Evolutionary conservation across 1,284 basidiomycete species (phyloP).

Genomic region (Ganoderma meredithae): DNA sequence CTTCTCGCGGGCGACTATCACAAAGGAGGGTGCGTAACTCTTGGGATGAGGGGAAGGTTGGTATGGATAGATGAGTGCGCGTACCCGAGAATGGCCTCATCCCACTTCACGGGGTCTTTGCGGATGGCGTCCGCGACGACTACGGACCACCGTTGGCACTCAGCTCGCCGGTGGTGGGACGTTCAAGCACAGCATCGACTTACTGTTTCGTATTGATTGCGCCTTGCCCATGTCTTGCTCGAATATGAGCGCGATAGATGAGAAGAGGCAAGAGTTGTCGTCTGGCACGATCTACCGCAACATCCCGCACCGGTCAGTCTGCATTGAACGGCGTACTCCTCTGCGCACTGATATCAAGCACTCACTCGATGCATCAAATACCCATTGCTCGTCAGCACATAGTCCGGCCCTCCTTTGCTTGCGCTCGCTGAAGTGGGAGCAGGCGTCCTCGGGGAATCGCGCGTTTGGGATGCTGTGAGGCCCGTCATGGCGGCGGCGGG

Average conservation of each 20-base stretch:
- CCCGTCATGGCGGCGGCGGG: constrained; percentile 37
- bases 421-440: constrained; percentile 20
- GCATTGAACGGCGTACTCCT: not conserved
- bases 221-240: constrained; percentile 80
- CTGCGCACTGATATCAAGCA: constrained; percentile 5
- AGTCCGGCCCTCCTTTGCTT: constrained; percentile 54
- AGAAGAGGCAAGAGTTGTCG: constrained; percentile 94
- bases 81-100: constrained; percentile 86
- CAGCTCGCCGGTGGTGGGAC: not conserved
- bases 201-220: constrained; percentile 70
- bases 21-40: not conserved
- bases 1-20: constrained; percentile 68
- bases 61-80: constrained; percentile 29
- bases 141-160: constrained; percentile 39
- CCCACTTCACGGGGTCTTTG: constrained; percentile 75
- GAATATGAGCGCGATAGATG: constrained; percentile 84
- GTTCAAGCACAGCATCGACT: constrained; percentile 30
- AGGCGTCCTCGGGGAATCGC: constrained; percentile 20
- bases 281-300: constrained; percentile 83
- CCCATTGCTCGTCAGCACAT: constrained; percentile 65
- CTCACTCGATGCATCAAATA: constrained; percentile 76
- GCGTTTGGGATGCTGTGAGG: constrained; percentile 36
- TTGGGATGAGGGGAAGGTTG: constrained; percentile 14
- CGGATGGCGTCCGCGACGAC: constrained; percentile 86
- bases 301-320: constrained; percentile 6